Conservation (phyloP, 1,284 basidiomycete genomes). For the Neolentinus lepideus region DNA sequence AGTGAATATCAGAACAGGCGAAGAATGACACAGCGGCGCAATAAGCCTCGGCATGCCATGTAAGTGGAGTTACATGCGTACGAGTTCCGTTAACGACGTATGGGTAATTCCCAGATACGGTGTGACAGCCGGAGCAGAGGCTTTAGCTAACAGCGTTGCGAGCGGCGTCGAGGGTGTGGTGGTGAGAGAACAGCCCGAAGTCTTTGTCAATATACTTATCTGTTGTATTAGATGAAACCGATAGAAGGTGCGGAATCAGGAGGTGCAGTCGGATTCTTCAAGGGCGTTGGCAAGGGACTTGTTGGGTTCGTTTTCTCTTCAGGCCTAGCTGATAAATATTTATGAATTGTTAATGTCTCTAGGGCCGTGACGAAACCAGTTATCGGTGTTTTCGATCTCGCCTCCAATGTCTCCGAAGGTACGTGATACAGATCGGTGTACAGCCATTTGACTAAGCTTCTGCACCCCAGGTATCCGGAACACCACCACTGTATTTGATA, state of each 20-base stretch:
- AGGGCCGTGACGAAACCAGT: constrained; percentile 95
- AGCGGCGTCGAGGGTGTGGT: constrained; percentile 96
- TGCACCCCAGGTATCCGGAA: constrained; percentile 75
- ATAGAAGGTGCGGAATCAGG: constrained; percentile 95
- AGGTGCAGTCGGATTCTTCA: constrained; percentile 95
- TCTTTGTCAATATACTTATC: constrained; percentile 1
- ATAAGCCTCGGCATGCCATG: constrained; percentile 95
- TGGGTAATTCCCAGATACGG: constrained; percentile 58
- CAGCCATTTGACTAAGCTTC: neutral
- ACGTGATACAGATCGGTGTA: constrained; percentile 4
- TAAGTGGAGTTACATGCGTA: constrained; percentile 27
- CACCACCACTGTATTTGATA: constrained; percentile 97
- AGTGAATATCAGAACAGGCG: constrained; percentile 91
- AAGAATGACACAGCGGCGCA: constrained; percentile 84
- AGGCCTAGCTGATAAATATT: neutral
- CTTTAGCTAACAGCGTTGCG: constrained; percentile 89
- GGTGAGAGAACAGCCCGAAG: constrained; percentile 36
- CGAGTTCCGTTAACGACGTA: neutral
- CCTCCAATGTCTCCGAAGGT: constrained; percentile 95
- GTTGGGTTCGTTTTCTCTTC: constrained; percentile 66
- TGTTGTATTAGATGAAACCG: constrained; percentile 71
- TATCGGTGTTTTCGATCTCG: constrained; percentile 94
- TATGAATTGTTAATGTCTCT: constrained; percentile 9
- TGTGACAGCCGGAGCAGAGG: constrained; percentile 90
- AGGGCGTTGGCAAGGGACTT: constrained; percentile 94